Base-by-base conservation (phyloP, 1,284 basidiomycete species). In the Leccinum solheimii region DNA sequence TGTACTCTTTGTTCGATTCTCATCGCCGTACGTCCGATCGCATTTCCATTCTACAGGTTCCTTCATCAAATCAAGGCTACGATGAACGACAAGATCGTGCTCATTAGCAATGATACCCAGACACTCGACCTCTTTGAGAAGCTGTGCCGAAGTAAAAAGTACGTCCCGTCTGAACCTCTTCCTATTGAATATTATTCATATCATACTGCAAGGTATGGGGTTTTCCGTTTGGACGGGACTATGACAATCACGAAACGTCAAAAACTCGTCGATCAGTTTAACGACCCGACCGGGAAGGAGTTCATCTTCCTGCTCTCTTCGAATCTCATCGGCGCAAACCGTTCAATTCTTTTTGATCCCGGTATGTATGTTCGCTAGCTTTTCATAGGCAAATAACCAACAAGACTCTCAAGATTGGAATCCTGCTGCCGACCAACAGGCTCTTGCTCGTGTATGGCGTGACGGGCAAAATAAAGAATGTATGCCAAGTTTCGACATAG, bases 381-480 rank as follows among this genome's bases (percentile, higher is more conserved):
- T 5, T 23, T 3, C 6, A 9, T 36, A 16, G 27, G 43, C 48
- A 30, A 57, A 13, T 51, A 21, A 58, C 26, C 5, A 23, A 54
- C 51, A 43, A 52, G 21, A 54, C 61, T 36, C 56, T 56, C 51
- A 72, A 95, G 96, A 98, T 73, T 98, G 97, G 96, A 98, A 98
- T 70, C 97, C 96, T 21, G 97, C 97, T 5, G 94, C 96, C 40
- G 97, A 99, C 75, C 97, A 99, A 75, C 97, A 99, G 76, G 97
- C 97, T 9, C 83, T 99, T 5, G 97, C 97, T 45, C 94, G 97
- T 76, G 97, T 99, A 2, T 99, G 97, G 97, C 92, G 97, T 80
- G 97, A 99, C 72, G 97, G 97, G 0, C 97, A 99, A 77, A 99
- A 98, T 9, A 99, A 99, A 86, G 94, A 97, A 78, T 98, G 95